Base-by-base conservation (phyloP, 2,329 filamentous ascomycete genomes). In the Alternaria metachromatica region DNA sequence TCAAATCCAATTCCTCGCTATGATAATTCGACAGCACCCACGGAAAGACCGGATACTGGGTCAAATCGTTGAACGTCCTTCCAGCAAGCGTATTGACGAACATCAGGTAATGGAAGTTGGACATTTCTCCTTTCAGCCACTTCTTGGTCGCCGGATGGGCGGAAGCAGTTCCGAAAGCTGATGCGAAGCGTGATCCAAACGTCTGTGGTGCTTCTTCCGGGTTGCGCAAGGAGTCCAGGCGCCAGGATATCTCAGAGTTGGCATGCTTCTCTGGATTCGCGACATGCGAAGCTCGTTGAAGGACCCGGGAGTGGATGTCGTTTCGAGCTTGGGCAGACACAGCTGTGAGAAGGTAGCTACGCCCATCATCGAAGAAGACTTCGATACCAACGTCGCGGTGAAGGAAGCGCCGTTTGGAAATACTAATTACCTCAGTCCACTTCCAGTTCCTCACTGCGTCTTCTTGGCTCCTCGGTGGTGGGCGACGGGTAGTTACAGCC, bases 101-200 rank as follows among this genome's bases (percentile, higher is more conserved):
- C 95, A 99, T 99, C 37, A 99, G 87, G 76, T 99, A 99, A 80
- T 98, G 94, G 74, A 99, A 99, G 79, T 99, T 99, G 13, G 95
- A 98, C 54, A 98, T 93, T 74, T 99, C 96, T 12, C 96, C 96
- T 76, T 90, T 91, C 63, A 96, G 87, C 96, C 96, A 99, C 78
- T 90, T 91, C 68, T 91, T 90, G 74, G 96, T 97, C 9, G 93
- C 90, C 10, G 94, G 92, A 69, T 94, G 94, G 79, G 91, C 92
- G 0, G 92, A 87, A 0, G 89, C 90, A 21, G 93, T 88, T 67
- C 94, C 93, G 83, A 99, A 98, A 12, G 97, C 92, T 67, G 90
- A 97, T 21, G 93, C 94, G 72, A 98, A 94, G 73, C 95, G 95
- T 13, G 92, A 94, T 0, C 95, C 93, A 41, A 99, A 86, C 2